phyloP scores from a whole-genome alignment of 2,329 filamentous ascomycete species.

The Metarhizium rileyi region DNA sequence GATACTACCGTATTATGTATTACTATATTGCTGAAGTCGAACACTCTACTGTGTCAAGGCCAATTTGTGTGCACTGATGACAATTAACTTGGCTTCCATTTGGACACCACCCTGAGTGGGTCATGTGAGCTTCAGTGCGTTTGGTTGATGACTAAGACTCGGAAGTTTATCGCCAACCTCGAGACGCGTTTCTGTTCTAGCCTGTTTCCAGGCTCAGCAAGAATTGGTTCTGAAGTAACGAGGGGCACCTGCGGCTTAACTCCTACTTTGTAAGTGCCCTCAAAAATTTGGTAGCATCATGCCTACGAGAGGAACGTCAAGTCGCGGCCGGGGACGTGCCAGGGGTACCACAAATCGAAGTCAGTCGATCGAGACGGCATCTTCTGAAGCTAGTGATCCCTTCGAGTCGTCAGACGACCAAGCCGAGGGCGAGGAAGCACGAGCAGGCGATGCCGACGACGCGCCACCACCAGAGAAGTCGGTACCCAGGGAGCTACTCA shows the following conservation, averaged over 20 bases:
- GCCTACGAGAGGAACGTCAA: constrained; percentile 32
- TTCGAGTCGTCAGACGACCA: constrained; percentile 27
- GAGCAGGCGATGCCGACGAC: constrained; percentile 18
- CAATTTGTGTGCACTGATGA: too few relatives aligned
- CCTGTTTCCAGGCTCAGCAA: neutral
- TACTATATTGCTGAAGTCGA: too few relatives aligned
- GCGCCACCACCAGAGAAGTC: constrained; percentile 29
- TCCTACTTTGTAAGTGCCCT: neutral
- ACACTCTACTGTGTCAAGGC: too few relatives aligned
- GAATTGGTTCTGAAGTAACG: neutral
- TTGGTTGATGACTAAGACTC: neutral
- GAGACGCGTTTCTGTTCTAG: neutral
- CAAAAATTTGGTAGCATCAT: constrained; percentile 17
- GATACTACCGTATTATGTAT: too few relatives aligned
- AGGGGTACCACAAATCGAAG: constrained; percentile 18
- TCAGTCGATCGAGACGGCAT: constrained; percentile 11
- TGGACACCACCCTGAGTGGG: too few relatives aligned
- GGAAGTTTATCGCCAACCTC: neutral
- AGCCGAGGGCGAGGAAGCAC: constrained; percentile 8
- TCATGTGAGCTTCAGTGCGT: too few relatives aligned
- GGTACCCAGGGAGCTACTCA: constrained; percentile 67
- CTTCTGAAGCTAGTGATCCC: constrained; percentile 23
- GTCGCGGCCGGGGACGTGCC: constrained; percentile 24
- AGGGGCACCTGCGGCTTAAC: neutral
- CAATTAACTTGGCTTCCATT: too few relatives aligned